Percentiles rank a stretch among this genome's conserved stretches.
Evolutionary conservation across 306 rosid genomes (phyloP).

Genomic region (Ormosia emarginata): DNA sequence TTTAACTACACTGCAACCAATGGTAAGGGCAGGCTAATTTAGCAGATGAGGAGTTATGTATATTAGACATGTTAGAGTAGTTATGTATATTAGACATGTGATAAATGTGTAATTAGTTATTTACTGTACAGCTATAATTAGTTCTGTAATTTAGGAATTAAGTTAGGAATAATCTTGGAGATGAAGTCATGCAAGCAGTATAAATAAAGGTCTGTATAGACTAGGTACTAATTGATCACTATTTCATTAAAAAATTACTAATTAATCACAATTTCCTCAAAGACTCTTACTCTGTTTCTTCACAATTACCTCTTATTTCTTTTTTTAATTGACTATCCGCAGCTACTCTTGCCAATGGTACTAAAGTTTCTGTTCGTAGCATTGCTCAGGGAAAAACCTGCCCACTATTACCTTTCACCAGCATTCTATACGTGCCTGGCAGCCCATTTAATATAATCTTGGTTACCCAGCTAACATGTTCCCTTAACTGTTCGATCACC

Average conservation of each 20-base stretch:
- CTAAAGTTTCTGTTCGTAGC: neutral
- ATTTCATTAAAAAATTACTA: no score
- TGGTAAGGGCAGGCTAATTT: neutral
- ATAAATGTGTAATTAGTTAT: neutral
- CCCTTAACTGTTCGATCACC: neutral
- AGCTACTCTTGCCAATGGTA: neutral
- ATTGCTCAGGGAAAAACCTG: neutral
- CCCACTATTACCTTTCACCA: neutral
- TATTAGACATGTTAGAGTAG: neutral
- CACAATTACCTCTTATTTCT: neutral
- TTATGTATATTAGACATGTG: neutral
- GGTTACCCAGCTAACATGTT: neutral
- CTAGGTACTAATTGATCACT: neutral
- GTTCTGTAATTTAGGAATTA: neutral
- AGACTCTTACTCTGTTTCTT: neutral
- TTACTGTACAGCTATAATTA: neutral
- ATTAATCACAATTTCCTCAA: neutral
- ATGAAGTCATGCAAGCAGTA: neutral
- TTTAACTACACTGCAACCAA: neutral
- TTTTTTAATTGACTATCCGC: neutral
- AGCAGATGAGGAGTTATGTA: neutral
- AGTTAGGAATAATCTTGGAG: neutral
- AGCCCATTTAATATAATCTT: neutral
- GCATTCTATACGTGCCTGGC: neutral
- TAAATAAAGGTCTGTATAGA: neutral